These are phyloP conservation scores for Myxozyma udenii DNA, from an alignment of 805 yeast species.

Conservation along the genomic window DNA sequence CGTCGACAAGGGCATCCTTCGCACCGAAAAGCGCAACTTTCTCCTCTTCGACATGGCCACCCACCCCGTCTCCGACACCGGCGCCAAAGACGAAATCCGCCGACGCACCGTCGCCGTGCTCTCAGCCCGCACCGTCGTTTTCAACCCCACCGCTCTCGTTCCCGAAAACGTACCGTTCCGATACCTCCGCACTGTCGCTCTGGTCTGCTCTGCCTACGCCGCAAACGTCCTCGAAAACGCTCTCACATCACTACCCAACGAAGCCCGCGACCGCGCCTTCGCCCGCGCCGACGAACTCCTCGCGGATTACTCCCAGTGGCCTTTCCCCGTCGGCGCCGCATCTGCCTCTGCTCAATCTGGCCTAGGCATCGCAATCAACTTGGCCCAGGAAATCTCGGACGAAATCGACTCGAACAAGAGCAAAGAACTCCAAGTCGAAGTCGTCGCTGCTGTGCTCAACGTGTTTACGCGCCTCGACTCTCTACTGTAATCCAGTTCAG, in stretches of 20 bases:
- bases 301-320: slow-evolving; percentile 77
- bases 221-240: slow-evolving; percentile 95
- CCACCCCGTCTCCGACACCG: slow-evolving; percentile 86
- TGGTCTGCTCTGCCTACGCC: slow-evolving; percentile 87
- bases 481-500: slow-evolving; percentile 65
- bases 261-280: slow-evolving; percentile 87
- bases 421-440: slow-evolving; percentile 71
- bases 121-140: slow-evolving; percentile 64
- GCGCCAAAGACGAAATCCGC: slow-evolving; percentile 77
- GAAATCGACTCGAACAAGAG: slow-evolving; percentile 48
- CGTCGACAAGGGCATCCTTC: slow-evolving; percentile 92
- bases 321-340: slow-evolving; percentile 52
- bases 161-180: slow-evolving; percentile 66
- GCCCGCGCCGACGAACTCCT: slow-evolving; percentile 90
- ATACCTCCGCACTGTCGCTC: slow-evolving; percentile 70
- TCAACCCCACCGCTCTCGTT: slow-evolving; percentile 54
- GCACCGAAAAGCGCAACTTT: slow-evolving; percentile 94
- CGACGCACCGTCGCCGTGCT: slow-evolving; percentile 67
- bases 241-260: slow-evolving; percentile 65
- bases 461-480: slow-evolving; percentile 93
- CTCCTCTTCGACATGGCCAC: slow-evolving; percentile 97
- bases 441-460: slow-evolving; percentile 75
- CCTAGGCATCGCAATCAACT: slow-evolving; percentile 60
- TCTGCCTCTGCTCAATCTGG: slow-evolving; percentile 45
- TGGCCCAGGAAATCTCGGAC: slow-evolving; percentile 48